Evolutionary conservation across 2,329 filamentous ascomycete species (phyloP).

Genomic region (Exophiala lecanii-corni): DNA sequence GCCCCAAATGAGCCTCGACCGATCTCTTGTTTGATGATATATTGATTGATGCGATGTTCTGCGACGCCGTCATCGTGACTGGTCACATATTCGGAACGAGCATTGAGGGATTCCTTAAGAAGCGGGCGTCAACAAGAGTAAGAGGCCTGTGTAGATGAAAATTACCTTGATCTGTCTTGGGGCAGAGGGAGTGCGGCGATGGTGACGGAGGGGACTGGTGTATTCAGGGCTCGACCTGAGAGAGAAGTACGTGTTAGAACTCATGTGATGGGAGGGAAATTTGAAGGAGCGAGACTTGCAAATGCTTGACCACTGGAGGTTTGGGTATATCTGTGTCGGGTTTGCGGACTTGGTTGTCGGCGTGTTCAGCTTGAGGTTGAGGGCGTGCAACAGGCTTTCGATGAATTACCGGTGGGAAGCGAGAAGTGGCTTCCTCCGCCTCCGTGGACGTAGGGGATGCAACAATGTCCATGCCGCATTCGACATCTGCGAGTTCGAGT

Average conservation of each 20-base stretch:
- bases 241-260: slow-evolving; percentile 4
- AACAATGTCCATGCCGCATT: slow-evolving; percentile 26
- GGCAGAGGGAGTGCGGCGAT: slow-evolving; percentile 56
- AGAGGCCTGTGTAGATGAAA: no score
- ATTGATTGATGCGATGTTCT: slow-evolving; percentile 90
- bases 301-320: slow-evolving; percentile 39
- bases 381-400: slow-evolving; percentile 18
- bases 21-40: slow-evolving; percentile 89
- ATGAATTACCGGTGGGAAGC: slow-evolving; percentile 7
- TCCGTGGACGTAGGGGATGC: slow-evolving; percentile 25
- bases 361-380: slow-evolving; percentile 44
- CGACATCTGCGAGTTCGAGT: slow-evolving; percentile 16
- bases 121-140: no score
- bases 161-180: slow-evolving; percentile 59
- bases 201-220: slow-evolving; percentile 61
- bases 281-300: slow-evolving; percentile 35
- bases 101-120: slow-evolving; percentile 86
- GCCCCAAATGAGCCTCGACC: slow-evolving; percentile 94
- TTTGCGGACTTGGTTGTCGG: not conserved
- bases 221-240: slow-evolving; percentile 54
- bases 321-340: slow-evolving; percentile 11
- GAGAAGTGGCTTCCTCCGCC: slow-evolving; percentile 15
- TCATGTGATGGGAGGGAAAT: not conserved
- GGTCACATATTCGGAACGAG: slow-evolving; percentile 77
- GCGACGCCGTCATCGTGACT: slow-evolving; percentile 76